phyloP scores from a whole-genome alignment of 2,329 filamentous ascomycete genomes.

The Neopestalotiopsis clavispora region DNA sequence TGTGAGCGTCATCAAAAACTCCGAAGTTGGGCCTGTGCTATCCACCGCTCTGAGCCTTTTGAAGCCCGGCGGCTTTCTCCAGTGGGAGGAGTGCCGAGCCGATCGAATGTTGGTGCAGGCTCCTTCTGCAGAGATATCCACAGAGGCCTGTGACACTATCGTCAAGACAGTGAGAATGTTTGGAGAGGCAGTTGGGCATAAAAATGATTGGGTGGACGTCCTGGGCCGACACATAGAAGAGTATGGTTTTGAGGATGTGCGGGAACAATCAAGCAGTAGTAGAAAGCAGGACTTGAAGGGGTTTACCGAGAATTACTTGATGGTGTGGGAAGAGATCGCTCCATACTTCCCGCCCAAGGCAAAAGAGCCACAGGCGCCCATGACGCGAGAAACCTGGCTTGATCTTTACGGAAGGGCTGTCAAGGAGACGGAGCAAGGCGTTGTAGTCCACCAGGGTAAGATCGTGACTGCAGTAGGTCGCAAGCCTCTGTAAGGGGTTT shows the following conservation, averaged over 20 bases:
- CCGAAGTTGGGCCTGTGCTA: constrained; percentile 21
- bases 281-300: constrained; percentile 27
- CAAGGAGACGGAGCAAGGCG: constrained; percentile 30
- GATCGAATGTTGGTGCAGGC: constrained; percentile 23
- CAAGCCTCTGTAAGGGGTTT: neutral
- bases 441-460: constrained; percentile 22
- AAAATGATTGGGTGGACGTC: constrained; percentile 17
- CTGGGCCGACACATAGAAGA: constrained; percentile 20
- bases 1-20: constrained; percentile 22
- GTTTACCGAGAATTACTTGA: constrained; percentile 32
- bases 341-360: constrained; percentile 26
- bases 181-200: constrained; percentile 17
- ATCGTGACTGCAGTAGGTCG: neutral
- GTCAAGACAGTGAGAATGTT: constrained; percentile 17
- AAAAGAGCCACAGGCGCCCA: constrained; percentile 21
- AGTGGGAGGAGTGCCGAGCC: constrained; percentile 29
- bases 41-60: constrained; percentile 22
- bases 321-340: constrained; percentile 31
- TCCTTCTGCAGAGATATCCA: neutral
- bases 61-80: constrained; percentile 31
- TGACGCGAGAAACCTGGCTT: constrained; percentile 26
- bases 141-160: constrained; percentile 23
- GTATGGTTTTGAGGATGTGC: constrained; percentile 22
- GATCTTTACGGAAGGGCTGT: constrained; percentile 26
- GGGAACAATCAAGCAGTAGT: neutral